Conservation (phyloP, 495 filamentous ascomycete genomes). For the Penicillium silybi region DNA sequence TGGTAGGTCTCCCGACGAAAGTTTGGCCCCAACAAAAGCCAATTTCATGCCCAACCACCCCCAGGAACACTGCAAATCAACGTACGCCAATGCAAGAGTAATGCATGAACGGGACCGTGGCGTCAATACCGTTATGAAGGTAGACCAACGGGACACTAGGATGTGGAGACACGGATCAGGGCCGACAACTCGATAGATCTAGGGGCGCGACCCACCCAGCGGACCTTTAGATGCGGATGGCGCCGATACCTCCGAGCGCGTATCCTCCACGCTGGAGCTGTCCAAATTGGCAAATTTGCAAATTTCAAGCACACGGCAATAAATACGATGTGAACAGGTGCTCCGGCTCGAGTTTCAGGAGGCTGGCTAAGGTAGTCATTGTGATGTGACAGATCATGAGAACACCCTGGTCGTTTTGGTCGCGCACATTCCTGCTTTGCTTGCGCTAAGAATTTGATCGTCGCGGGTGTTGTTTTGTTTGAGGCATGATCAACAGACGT, state of each 20-base stretch:
- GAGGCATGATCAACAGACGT: conserved; percentile 6
- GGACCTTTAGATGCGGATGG: conserved; percentile 15
- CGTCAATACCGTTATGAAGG: conserved; percentile 8
- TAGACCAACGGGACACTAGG: not conserved
- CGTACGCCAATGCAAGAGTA: no score
- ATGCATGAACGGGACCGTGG: conserved; percentile 7
- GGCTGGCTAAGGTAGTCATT: not conserved
- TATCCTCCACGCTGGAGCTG: conserved; percentile 1
- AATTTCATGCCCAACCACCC: conserved; percentile 10
- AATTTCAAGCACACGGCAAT: not conserved
- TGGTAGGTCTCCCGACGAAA: not conserved
- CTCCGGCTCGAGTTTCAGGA: not conserved
- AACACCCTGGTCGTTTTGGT: not conserved
- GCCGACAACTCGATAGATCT: conserved; percentile 15
- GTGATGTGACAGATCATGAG: conserved; percentile 16
- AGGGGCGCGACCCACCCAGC: conserved; percentile 6
- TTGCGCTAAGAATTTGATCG: not conserved
- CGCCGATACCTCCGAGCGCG: conserved; percentile 12
- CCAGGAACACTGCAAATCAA: conserved; percentile 10
- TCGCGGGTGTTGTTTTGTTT: not conserved
- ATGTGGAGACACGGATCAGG: not conserved
- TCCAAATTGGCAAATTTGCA: not conserved
- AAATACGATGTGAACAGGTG: conserved; percentile 3
- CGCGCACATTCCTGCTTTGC: conserved; percentile 10
- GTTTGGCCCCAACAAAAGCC: conserved; percentile 6